Conservation (phyloP, 441 rosid genomes). For the Gossypium davidsonii region DNA sequence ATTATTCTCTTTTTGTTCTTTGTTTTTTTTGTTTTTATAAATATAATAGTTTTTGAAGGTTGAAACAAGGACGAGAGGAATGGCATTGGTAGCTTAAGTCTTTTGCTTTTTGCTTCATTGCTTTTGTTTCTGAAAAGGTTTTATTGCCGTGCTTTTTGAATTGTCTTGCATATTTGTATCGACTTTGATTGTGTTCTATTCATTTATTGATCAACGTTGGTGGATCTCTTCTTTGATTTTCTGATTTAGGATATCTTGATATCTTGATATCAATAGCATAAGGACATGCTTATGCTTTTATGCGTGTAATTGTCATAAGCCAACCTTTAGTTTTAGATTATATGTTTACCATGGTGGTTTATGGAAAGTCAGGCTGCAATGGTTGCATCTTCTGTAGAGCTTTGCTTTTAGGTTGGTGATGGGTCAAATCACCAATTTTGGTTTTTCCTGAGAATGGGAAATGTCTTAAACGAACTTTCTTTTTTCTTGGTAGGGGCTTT, state of each 20-base stretch:
- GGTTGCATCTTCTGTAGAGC: constrained; percentile 21
- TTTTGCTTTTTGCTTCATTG: background rate
- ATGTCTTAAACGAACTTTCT: background rate
- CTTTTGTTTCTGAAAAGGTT: background rate
- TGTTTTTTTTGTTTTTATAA: background rate
- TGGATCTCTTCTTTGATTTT: constrained; percentile 3
- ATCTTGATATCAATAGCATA: background rate
- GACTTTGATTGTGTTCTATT: background rate
- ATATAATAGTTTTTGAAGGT: background rate
- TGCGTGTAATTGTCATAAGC: background rate
- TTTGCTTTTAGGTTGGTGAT: constrained; percentile 26
- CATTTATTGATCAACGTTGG: background rate
- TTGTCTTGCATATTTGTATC: background rate
- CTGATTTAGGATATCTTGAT: background rate
- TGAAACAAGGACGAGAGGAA: background rate
- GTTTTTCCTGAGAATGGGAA: constrained; percentile 19
- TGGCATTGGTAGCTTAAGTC: background rate
- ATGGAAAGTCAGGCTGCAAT: constrained; percentile 16
- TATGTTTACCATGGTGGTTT: constrained; percentile 16
- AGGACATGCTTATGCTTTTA: background rate
- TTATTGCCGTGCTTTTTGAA: background rate
- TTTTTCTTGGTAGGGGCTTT: background rate
- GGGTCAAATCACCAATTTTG: constrained; percentile 27
- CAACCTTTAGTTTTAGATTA: constrained; percentile 12
- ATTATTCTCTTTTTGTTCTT: background rate